Conservation (phyloP, 2,329 filamentous ascomycete genomes). For the Torrubiella hemipterigena region DNA sequence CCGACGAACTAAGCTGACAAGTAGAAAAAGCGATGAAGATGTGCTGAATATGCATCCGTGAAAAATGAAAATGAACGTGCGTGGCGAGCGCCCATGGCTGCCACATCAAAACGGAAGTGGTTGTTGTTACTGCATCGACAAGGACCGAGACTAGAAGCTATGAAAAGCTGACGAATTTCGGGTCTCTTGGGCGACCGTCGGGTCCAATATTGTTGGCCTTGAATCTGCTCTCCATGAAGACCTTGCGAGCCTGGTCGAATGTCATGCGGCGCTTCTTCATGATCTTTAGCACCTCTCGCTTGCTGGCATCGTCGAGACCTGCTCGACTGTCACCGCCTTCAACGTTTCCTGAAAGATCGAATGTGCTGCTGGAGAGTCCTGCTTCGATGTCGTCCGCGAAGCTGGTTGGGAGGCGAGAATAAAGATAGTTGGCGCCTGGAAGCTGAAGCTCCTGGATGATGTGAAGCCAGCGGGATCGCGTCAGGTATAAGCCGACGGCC, state of each 20-base stretch:
- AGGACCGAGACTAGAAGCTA: neutral
- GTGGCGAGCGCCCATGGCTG: slow-evolving; percentile 1
- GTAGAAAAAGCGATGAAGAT: too few relatives aligned
- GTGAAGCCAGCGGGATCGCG: slow-evolving; percentile 65
- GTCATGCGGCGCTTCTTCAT: slow-evolving; percentile 76
- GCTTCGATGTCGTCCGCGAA: slow-evolving; percentile 82
- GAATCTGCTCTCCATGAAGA: slow-evolving; percentile 79
- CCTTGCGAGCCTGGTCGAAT: slow-evolving; percentile 83
- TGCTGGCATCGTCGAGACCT: slow-evolving; percentile 70
- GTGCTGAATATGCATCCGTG: slow-evolving; percentile 2
- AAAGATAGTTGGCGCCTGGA: slow-evolving; percentile 50
- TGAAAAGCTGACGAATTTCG: slow-evolving; percentile 86
- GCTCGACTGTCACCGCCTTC: slow-evolving; percentile 64
- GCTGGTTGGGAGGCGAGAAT: slow-evolving; percentile 62
- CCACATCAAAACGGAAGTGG: too few relatives aligned
- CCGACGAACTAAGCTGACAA: too few relatives aligned
- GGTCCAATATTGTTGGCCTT: slow-evolving; percentile 77
- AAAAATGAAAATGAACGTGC: slow-evolving; percentile 2
- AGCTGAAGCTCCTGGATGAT: slow-evolving; percentile 49
- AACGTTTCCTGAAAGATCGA: slow-evolving; percentile 74
- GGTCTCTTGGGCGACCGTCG: slow-evolving; percentile 79
- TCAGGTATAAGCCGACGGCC: slow-evolving; percentile 70
- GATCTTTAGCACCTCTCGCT: slow-evolving; percentile 72
- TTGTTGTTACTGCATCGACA: too few relatives aligned
- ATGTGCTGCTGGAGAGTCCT: slow-evolving; percentile 70